A percentile compares a stretch with the other conserved stretches of the same genome.
Conservation (phyloP, 108 stramenopile species). For the Nitzschia sp. region DNA sequence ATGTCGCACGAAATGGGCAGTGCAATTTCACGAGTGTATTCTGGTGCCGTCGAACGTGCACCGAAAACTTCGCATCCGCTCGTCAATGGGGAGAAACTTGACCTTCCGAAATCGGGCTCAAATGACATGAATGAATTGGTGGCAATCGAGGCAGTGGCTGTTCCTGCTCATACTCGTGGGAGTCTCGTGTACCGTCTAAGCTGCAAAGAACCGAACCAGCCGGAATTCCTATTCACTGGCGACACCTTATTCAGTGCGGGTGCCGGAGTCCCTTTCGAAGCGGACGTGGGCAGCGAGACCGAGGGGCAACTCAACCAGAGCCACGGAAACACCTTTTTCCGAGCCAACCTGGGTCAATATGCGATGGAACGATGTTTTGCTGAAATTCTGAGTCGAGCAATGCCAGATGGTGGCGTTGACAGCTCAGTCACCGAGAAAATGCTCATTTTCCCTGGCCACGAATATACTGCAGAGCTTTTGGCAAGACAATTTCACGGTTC, state of each 20-base stretch:
- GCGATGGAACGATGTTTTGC: constrained; percentile 86
- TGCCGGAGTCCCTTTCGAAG: constrained; percentile 81
- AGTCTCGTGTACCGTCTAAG: constrained; percentile 73
- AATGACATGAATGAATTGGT: constrained; percentile 76
- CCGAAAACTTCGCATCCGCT: constrained; percentile 66
- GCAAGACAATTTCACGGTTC: constrained; percentile 56
- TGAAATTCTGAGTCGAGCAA: constrained; percentile 58
- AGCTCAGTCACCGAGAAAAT: constrained; percentile 21
- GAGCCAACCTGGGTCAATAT: constrained; percentile 40
- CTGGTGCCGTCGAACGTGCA: constrained; percentile 79
- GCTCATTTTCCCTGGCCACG: constrained; percentile 85
- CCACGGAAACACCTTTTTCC: constrained; percentile 51
- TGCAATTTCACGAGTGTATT: constrained; percentile 42
- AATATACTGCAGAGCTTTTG: constrained; percentile 77
- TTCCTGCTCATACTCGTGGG: constrained; percentile 82
- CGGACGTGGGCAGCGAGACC: constrained; percentile 59
- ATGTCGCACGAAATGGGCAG: constrained; percentile 26
- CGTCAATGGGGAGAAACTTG: constrained; percentile 64
- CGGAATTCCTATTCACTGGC: constrained; percentile 75
- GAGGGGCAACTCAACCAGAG: constrained; percentile 42
- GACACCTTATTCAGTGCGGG: constrained; percentile 86
- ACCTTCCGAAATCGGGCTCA: constrained; percentile 47
- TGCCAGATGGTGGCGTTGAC: constrained; percentile 13
- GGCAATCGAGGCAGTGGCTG: constrained; percentile 68
- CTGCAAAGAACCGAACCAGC: constrained; percentile 31